phyloP scores from a whole-genome alignment of 2,329 filamentous ascomycete genomes.

The Ophiostoma piceae region DNA sequence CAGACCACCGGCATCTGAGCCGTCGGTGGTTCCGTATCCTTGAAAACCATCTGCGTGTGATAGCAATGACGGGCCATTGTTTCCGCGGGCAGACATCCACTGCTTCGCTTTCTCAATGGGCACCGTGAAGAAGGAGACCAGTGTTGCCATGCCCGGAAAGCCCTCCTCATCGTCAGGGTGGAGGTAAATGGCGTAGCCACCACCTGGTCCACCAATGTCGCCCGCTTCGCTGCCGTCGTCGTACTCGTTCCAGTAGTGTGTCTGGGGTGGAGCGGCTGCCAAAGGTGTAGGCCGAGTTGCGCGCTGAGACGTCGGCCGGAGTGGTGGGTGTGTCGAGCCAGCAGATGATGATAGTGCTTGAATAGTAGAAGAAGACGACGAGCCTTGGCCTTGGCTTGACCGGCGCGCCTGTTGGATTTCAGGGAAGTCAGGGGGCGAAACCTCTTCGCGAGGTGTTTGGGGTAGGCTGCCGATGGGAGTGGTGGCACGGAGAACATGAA shows the following conservation, averaged over 20 bases:
- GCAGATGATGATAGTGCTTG: slow-evolving; percentile 26
- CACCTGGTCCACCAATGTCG: slow-evolving; percentile 49
- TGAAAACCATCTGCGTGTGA: slow-evolving; percentile 20
- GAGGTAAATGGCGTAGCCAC: slow-evolving; percentile 67
- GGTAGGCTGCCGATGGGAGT: slow-evolving; percentile 39
- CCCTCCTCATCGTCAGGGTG: slow-evolving; percentile 58
- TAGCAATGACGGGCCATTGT: slow-evolving; percentile 30
- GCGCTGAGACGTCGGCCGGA: background rate
- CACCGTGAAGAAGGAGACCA: slow-evolving; percentile 48
- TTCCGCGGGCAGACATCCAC: slow-evolving; percentile 40
- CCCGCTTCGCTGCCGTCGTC: slow-evolving; percentile 69
- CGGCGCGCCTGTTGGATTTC: slow-evolving; percentile 24
- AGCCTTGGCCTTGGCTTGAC: slow-evolving; percentile 21
- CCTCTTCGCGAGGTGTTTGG: slow-evolving; percentile 24
- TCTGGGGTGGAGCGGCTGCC: slow-evolving; percentile 28
- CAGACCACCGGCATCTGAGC: background rate
- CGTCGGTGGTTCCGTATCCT: slow-evolving; percentile 25
- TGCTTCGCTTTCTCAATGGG: slow-evolving; percentile 49
- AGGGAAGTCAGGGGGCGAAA: slow-evolving; percentile 33
- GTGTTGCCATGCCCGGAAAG: slow-evolving; percentile 59
- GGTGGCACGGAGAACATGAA: slow-evolving; percentile 43
- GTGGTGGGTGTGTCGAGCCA: slow-evolving; percentile 19
- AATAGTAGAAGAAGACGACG: slow-evolving; percentile 28
- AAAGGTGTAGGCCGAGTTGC: slow-evolving; percentile 18
- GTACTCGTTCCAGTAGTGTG: slow-evolving; percentile 79